Percentiles rank a stretch among this genome's conserved stretches.
Conservation (phyloP, 2,329 filamentous ascomycete species). For the Parascedosporium putredinis region DNA sequence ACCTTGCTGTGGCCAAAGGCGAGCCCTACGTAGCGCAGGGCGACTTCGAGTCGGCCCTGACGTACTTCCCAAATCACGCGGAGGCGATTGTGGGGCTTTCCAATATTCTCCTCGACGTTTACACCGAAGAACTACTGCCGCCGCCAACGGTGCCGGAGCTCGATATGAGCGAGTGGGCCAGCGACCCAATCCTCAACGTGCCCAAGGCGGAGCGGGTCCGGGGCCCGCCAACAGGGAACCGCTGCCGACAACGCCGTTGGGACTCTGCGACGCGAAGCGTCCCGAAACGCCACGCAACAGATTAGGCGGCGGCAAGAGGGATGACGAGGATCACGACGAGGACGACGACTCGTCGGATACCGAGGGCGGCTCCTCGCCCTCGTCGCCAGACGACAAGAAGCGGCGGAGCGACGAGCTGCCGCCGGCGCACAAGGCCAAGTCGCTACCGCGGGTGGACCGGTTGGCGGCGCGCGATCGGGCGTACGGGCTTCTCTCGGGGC, state of each 20-base stretch:
- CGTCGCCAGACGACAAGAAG: slow-evolving; percentile 13
- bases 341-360: not conserved
- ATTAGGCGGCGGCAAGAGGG: slow-evolving; percentile 11
- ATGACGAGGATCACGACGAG: slow-evolving; percentile 17
- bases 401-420: slow-evolving; percentile 28
- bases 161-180: slow-evolving; percentile 9
- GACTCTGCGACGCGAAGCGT: slow-evolving; percentile 24
- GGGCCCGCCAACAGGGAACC: slow-evolving; percentile 4
- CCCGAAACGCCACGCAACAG: slow-evolving; percentile 8
- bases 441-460: slow-evolving; percentile 64
- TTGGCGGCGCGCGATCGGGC: slow-evolving; percentile 86
- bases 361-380: not conserved
- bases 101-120: slow-evolving; percentile 78
- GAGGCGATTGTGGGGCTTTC: slow-evolving; percentile 72
- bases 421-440: slow-evolving; percentile 44
- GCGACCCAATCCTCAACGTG: slow-evolving; percentile 7
- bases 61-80: slow-evolving; percentile 69
- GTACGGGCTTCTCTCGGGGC: slow-evolving; percentile 66
- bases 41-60: slow-evolving; percentile 73
- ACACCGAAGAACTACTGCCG: slow-evolving; percentile 56
- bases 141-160: slow-evolving; percentile 40
- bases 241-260: slow-evolving; percentile 37
- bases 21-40: slow-evolving; percentile 59
- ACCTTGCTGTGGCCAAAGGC: slow-evolving; percentile 52
- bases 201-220: not conserved